Conservation (phyloP, 257 asterid genomes). For the Gynochthodes officinalis region DNA sequence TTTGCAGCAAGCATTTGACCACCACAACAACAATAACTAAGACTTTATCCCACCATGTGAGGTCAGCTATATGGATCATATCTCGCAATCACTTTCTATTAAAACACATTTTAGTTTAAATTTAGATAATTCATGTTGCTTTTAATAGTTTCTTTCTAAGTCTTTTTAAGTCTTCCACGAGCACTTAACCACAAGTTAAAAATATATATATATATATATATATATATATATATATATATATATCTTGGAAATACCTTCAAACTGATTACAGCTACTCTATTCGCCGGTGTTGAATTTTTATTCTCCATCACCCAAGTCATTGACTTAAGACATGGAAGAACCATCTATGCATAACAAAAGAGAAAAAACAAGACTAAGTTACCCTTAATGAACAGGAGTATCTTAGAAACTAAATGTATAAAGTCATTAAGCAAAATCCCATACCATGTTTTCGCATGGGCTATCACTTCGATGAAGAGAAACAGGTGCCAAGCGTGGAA, state of each 20-base stretch:
- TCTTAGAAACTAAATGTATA: constrained; percentile 6
- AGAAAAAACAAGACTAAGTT: constrained; percentile 6
- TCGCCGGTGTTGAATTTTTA: constrained; percentile 55
- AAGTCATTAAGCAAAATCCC: constrained; percentile 8
- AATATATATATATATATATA: too few species aligned
- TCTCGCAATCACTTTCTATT: too few species aligned
- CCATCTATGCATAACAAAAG: constrained; percentile 39
- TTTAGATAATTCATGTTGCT: too few species aligned
- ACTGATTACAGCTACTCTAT: constrained; percentile 75
- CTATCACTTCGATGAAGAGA: constrained; percentile 53
- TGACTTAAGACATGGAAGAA: constrained; percentile 82
- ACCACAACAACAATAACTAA: constrained; percentile 5
- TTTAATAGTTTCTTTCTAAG: too few species aligned
- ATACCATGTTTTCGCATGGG: constrained; percentile 63
- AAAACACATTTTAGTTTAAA: too few species aligned
- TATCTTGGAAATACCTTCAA: constrained; percentile 61
- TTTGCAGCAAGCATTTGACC: constrained; percentile 1
- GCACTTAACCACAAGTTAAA: too few species aligned
- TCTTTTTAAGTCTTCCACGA: too few species aligned
- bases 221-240: too few species aligned
- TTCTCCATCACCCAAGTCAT: constrained; percentile 98
- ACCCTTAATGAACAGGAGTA: constrained; percentile 4
- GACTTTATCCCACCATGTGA: too few species aligned
- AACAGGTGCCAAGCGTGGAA: constrained; percentile 49
- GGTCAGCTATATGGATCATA: too few species aligned